Evolutionary conservation across 305 asterid genomes (phyloP).

Genomic region (Andrographis paniculata): DNA sequence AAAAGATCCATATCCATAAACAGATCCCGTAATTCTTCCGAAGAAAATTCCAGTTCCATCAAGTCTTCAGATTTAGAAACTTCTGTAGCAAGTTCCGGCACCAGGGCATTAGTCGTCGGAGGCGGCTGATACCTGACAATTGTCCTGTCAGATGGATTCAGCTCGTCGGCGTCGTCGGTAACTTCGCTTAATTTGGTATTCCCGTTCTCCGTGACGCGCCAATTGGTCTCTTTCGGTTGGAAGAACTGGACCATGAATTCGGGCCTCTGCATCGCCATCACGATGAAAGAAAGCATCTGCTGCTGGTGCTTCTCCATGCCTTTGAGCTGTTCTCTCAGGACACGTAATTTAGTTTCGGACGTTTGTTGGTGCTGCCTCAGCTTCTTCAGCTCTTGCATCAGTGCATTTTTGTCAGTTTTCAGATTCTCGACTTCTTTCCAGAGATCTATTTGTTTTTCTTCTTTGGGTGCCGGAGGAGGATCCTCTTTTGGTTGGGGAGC

Average conservation of each 20-base stretch:
- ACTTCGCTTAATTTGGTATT: constrained; percentile 43
- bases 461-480: constrained; percentile 30
- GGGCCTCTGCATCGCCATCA: constrained; percentile 92
- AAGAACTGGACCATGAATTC: constrained; percentile 61
- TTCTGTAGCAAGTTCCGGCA: constrained; percentile 19
- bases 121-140: constrained; percentile 71
- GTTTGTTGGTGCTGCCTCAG: constrained; percentile 61
- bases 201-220: constrained; percentile 46
- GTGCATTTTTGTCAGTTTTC: constrained; percentile 44
- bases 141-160: constrained; percentile 38
- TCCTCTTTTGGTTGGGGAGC: constrained; percentile 31
- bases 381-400: constrained; percentile 59
- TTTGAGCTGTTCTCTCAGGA: constrained; percentile 56
- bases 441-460: constrained; percentile 40
- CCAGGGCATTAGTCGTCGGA: constrained; percentile 21
- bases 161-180: constrained; percentile 35
- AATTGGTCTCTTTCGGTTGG: constrained; percentile 65
- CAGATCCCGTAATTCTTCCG: constrained; percentile 61
- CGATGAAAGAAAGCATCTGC: constrained; percentile 93
- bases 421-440: constrained; percentile 81
- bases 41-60: constrained; percentile 54
- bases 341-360: constrained; percentile 57
- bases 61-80: constrained; percentile 32
- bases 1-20: constrained; percentile 48
- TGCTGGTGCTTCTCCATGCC: constrained; percentile 92